Evolutionary conservation across 75 land plant species (phyloP).

Genomic region (Azolla pinnata): DNA sequence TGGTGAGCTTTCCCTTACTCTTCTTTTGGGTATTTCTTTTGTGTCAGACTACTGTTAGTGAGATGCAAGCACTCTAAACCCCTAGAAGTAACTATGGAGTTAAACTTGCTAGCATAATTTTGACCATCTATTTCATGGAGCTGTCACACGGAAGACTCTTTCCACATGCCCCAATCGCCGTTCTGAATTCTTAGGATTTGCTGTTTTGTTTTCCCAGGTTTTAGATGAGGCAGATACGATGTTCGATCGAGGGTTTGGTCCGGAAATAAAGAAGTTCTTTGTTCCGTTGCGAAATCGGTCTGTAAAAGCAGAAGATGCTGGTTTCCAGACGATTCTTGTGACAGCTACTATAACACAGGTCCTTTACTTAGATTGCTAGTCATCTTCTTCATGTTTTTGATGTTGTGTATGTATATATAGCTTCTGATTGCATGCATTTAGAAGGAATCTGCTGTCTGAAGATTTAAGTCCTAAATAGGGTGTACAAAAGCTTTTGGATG

Average conservation of each 20-base stretch:
- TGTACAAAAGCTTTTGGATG: conserved; percentile 88
- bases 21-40: neutral
- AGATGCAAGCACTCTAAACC: too few relatives aligned
- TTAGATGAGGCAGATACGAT: conserved; percentile 77
- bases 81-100: too few relatives aligned
- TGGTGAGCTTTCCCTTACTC: conserved; percentile 45
- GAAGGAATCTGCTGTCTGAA: neutral
- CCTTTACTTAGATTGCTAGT: too few relatives aligned
- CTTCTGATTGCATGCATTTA: neutral
- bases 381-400: neutral
- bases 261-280: conserved; percentile 87
- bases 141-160: too few relatives aligned
- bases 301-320: conserved; percentile 46
- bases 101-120: too few relatives aligned
- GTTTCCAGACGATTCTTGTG: conserved; percentile 85
- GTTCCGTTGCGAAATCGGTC: conserved; percentile 81
- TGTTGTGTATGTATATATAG: too few relatives aligned
- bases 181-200: too few relatives aligned
- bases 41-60: too few relatives aligned
- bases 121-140: too few relatives aligned
- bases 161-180: too few relatives aligned
- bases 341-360: conserved; percentile 97
- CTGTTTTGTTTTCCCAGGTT: conserved; percentile 35
- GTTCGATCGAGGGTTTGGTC: conserved; percentile 89
- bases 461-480: conserved; percentile 28